Evolutionary conservation across 768 basidiomycete species (phyloP).

Genomic region (Collybiopsis luxurians): DNA sequence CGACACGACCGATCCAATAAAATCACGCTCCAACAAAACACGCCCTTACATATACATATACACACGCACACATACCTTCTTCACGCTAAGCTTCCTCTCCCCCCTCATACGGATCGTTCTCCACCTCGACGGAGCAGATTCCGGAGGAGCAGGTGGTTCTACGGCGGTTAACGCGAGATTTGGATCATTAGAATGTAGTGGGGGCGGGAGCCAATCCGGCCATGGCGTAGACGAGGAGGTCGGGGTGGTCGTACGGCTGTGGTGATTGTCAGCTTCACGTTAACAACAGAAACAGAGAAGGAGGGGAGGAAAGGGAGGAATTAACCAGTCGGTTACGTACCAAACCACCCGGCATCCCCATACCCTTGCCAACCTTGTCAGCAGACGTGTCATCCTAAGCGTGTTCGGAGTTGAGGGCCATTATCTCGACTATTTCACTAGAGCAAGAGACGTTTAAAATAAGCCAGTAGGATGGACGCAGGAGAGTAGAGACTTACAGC

Average conservation of each 20-base stretch:
- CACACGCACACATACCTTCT: conserved; percentile 10
- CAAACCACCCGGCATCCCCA: conserved; percentile 40
- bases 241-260: background rate
- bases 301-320: too few relatives aligned
- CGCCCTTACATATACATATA: too few relatives aligned
- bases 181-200: background rate
- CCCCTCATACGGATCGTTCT: conserved; percentile 35
- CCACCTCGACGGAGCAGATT: conserved; percentile 50
- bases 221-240: background rate
- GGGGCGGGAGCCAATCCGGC: conserved; percentile 14
- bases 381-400: conserved; percentile 38
- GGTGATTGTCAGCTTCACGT: background rate
- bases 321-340: conserved; percentile 17
- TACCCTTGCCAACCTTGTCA: conserved; percentile 37
- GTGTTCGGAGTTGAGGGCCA: conserved; percentile 59
- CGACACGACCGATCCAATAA: too few relatives aligned
- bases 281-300: too few relatives aligned
- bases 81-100: conserved; percentile 26
- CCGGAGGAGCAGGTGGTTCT: conserved; percentile 32
- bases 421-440: conserved; percentile 60
- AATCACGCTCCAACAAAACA: too few relatives aligned
- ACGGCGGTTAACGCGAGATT: conserved; percentile 21
- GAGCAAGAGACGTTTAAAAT: too few relatives aligned
- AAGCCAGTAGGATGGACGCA: background rate
- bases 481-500: conserved; percentile 35